Evolutionary conservation across 352 stramenopile species (phyloP).

Genomic region (Phytophthora constricta): DNA sequence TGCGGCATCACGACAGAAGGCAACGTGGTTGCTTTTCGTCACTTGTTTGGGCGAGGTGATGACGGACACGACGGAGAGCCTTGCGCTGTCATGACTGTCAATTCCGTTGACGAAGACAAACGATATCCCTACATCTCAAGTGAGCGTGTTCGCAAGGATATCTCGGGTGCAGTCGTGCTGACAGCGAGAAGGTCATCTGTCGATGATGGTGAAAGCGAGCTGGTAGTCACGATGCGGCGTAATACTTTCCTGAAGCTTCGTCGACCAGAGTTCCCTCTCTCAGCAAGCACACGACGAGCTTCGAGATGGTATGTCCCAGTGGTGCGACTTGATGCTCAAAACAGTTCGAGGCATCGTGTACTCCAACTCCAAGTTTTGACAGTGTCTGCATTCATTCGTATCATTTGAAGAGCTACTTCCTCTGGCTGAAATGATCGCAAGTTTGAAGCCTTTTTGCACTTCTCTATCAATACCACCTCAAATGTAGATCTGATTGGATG

Average conservation of each 20-base stretch:
- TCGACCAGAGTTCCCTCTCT: conserved; percentile 2
- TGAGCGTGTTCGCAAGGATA: conserved; percentile 31
- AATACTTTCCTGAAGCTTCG: conserved; percentile 1
- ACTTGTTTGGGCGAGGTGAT: conserved; percentile 20
- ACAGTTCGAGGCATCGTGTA: conserved; percentile 1
- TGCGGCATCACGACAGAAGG: conserved; percentile 32
- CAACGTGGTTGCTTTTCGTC: conserved; percentile 39
- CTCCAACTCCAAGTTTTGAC: conserved; percentile 1
- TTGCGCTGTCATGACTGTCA: conserved; percentile 18
- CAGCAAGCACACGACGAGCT: background rate
- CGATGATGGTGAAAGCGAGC: background rate
- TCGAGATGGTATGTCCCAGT: background rate
- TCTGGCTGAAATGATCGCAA: too few species aligned
- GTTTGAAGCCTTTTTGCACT: too few species aligned
- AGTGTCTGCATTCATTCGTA: too few species aligned
- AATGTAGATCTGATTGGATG: too few species aligned
- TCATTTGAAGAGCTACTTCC: too few species aligned
- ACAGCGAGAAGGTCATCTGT: conserved; percentile 12
- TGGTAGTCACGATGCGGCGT: conserved; percentile 3
- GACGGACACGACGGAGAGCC: conserved; percentile 19
- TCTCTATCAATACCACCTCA: too few species aligned
- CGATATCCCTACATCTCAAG: conserved; percentile 34
- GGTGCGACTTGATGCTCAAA: conserved; percentile 10
- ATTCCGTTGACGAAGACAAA: conserved; percentile 41
- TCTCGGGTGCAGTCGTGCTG: conserved; percentile 33